A percentile compares a stretch with the other conserved stretches of the same genome.
Evolutionary conservation across 176 grass and related monocot genomes (phyloP).

Genomic region (Echinochloa phyllopogon): DNA sequence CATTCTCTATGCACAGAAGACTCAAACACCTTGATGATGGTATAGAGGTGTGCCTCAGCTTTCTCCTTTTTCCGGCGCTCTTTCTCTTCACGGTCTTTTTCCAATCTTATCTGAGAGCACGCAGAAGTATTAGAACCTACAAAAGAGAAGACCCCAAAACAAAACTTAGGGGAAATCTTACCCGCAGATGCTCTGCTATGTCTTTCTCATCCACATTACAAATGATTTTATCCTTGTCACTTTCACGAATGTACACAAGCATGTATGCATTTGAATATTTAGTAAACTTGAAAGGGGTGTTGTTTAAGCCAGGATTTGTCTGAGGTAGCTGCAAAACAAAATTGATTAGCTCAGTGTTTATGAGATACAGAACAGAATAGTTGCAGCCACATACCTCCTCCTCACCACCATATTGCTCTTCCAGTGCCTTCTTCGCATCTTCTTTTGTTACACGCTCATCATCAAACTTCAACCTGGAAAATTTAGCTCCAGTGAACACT

Average conservation of each 20-base stretch:
- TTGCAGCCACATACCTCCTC: constrained; percentile 70
- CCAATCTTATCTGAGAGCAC: constrained; percentile 78
- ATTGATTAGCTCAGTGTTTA: constrained; percentile 36
- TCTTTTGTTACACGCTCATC: constrained; percentile 99
- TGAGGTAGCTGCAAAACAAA: constrained; percentile 77
- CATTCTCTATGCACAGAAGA: constrained; percentile 25
- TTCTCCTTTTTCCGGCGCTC: constrained; percentile 97
- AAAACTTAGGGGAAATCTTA: constrained; percentile 52
- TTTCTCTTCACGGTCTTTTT: constrained; percentile 98
- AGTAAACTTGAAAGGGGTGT: constrained; percentile 97
- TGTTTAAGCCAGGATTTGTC: constrained; percentile 97
- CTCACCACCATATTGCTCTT: constrained; percentile 99
- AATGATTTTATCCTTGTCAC: constrained; percentile 98
- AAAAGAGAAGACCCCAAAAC: constrained; percentile 31
- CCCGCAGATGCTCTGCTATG: constrained; percentile 91
- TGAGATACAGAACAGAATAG: background rate
- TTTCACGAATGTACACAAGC: constrained; percentile 99
- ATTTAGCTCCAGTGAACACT: constrained; percentile 20
- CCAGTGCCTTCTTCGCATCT: constrained; percentile 86
- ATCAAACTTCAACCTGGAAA: constrained; percentile 96
- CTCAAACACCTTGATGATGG: constrained; percentile 87
- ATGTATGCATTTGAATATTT: constrained; percentile 99
- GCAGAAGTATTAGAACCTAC: constrained; percentile 34
- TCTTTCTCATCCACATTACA: constrained; percentile 98
- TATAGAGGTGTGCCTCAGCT: constrained; percentile 98